Evolutionary conservation across 1,284 basidiomycete genomes (phyloP), one percentile per base, ranked within the genome.

Genomic region (Coniophora puteana): DNA sequence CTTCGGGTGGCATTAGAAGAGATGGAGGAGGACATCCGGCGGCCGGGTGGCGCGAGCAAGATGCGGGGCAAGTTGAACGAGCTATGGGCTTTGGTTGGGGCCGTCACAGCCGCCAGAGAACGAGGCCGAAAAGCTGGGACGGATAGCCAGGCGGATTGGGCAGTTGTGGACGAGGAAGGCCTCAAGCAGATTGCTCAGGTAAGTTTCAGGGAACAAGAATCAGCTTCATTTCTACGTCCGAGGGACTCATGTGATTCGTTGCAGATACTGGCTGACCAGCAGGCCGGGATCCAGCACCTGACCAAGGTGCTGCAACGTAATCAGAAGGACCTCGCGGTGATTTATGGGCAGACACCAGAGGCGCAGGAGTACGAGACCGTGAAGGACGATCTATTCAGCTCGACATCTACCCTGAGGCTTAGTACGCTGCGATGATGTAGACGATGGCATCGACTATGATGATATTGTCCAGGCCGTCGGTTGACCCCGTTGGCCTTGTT

Each of bases 41-140:
- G 75, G 36, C 57, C 57, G 1, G 57, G 57, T 3, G 71, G 66
- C 46, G 76, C 64, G 61, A 76, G 44, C 76, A 87, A 37, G 57
- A 69, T 92, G 58, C 80, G 81, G 37, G 81, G 78, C 30, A 85
- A 84, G 55, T 56, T 90, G 51, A 87, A 85, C 50, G 91, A 93
- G 60, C 68, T 94, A 20, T 93, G 91, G 90, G 90, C 88, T 11
- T 66, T 86, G 28, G 72, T 93, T 10, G 89, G 89, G n/a, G 83
- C 88, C 40, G 71, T 92, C 13, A 74, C 75, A 45, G 84, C 84
- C 1, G 70, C 74, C 39, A 60, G 71, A 48, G 80, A 85, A 51
- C 62, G 73, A 41, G 76, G 70, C 42, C 61, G 69, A 49, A 71
- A 62, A 40, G 69, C 65, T 3, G 71, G 69, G 0, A 57, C 55